These are phyloP conservation scores for Mercurialis annua DNA, from an alignment of 345 rosid species.

Conservation along the genomic window DNA sequence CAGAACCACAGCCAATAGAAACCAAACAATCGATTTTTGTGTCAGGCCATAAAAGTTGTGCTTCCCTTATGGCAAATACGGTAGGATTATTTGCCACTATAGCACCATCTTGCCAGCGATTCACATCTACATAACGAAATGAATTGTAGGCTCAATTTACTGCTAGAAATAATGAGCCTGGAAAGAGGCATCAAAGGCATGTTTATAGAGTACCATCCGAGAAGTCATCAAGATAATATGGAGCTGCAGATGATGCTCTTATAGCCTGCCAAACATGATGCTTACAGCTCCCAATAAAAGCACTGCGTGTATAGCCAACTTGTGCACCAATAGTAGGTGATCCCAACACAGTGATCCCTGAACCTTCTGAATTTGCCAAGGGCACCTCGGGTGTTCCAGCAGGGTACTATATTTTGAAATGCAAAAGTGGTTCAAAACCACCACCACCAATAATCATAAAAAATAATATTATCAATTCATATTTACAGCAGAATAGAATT, in stretches of 20 bases:
- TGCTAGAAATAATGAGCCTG: neutral
- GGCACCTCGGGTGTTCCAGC: conserved; percentile 91
- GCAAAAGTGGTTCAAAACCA: conserved; percentile 7
- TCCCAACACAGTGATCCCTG: conserved; percentile 57
- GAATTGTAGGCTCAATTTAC: neutral
- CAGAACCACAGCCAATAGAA: conserved; percentile 95
- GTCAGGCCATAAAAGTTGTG: conserved; percentile 99
- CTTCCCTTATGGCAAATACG: conserved; percentile 88
- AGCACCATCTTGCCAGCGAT: conserved; percentile 99
- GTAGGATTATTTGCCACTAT: conserved; percentile 98
- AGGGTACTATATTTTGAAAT: conserved; percentile 61
- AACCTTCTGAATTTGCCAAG: conserved; percentile 64
- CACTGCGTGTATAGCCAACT: conserved; percentile 83
- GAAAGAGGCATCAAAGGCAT: neutral
- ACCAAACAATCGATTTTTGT: conserved; percentile 89
- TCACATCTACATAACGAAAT: conserved; percentile 43
- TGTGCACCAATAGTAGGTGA: conserved; percentile 71
- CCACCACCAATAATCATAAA: neutral
- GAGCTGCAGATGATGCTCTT: conserved; percentile 99
- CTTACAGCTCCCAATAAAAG: conserved; percentile 95
- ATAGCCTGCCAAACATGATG: conserved; percentile 98
- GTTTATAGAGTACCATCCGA: conserved; percentile 59
- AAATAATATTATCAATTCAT: neutral
- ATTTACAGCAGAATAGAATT: conserved; percentile 7
- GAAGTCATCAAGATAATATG: conserved; percentile 98